Conservation (phyloP, 345 rosid species). For the Pistacia atlantica region DNA sequence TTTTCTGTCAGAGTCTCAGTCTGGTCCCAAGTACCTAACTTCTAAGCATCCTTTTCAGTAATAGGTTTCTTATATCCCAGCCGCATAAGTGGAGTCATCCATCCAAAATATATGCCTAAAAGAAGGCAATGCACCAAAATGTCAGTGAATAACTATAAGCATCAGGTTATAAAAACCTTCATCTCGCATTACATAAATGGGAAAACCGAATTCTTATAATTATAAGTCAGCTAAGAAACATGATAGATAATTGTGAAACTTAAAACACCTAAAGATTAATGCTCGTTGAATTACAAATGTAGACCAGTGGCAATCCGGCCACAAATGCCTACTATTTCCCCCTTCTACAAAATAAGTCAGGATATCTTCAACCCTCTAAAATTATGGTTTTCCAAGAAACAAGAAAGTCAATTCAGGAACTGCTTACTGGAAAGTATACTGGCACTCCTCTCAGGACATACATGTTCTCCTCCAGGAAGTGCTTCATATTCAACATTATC, state of each 20-base stretch:
- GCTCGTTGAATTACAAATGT: constrained; percentile 7
- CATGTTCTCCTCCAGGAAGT: constrained; percentile 69
- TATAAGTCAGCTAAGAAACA: background rate
- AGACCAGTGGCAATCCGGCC: background rate
- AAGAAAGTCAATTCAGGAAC: constrained; percentile 19
- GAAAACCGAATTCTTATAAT: background rate
- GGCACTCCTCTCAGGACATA: constrained; percentile 82
- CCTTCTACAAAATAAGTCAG: background rate
- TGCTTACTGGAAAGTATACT: constrained; percentile 81
- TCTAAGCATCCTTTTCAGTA: constrained; percentile 93
- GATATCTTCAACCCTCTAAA: background rate
- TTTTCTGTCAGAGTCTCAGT: constrained; percentile 70
- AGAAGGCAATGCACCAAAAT: constrained; percentile 22
- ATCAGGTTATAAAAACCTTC: background rate
- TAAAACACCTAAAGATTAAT: background rate
- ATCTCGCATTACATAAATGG: background rate
- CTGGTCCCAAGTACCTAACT: constrained; percentile 89
- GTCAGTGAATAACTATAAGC: background rate
- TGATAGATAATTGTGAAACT: background rate
- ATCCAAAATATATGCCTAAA: constrained; percentile 69
- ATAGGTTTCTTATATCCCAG: constrained; percentile 83
- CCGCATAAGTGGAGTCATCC: constrained; percentile 93
- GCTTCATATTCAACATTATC: constrained; percentile 69
- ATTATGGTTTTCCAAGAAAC: background rate
- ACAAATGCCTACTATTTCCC: background rate